Evolutionary conservation across 164 flowering plant genomes (phyloP), one percentile per base, ranked within the genome.

Genomic region (Nelumbo lutea): DNA sequence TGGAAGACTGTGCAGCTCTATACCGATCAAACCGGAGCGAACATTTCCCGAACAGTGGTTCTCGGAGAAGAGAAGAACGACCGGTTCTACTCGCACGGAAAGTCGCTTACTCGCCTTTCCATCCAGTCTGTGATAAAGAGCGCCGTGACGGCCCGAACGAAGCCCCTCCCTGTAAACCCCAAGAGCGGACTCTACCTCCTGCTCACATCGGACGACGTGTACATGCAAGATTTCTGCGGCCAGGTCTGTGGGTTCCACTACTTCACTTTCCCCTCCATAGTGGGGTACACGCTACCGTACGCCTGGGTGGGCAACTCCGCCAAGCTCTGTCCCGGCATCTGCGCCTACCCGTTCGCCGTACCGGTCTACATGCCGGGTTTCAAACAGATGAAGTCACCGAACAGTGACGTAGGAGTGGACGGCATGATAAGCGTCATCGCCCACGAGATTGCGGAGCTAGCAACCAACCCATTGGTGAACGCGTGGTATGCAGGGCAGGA

Each of bases 401-500:
- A 94, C 81, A 87, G 87, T 0, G 96, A 94, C 76, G 76, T 78
- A 0, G 97, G 97, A 0, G 91, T 94, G 3, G 98, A 94, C 64
- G 97, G 90, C 43, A 87, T 89, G 95, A 73, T 89, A 6, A 89
- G 89, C 71, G 92, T 89, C 51, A 87, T 89, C 8, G 98, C 70
- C 0, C 98, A 94, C 71, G 98, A 94, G 84, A 70, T 94, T 40
- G 98, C 98, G 0, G 98, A 94, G 85, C 78, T 91, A 75, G 87
- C 96, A 0, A 82, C 93, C 5, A 91, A 94, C 79, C 98, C 98
- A 48, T 65, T 94, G 60, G 94, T 88, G 64, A 94, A 91, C 79
- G 97, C 97, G 5, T 94, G 98, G 98, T 94, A 94, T 59, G 98
- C 97, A 0, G 97, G 97, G 1, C 81, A 71, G 67, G 97, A 94